Percentiles rank a stretch among this genome's conserved stretches.
Evolutionary conservation across 1,284 basidiomycete genomes (phyloP).

Genomic region (Leccinum griseonigrum): DNA sequence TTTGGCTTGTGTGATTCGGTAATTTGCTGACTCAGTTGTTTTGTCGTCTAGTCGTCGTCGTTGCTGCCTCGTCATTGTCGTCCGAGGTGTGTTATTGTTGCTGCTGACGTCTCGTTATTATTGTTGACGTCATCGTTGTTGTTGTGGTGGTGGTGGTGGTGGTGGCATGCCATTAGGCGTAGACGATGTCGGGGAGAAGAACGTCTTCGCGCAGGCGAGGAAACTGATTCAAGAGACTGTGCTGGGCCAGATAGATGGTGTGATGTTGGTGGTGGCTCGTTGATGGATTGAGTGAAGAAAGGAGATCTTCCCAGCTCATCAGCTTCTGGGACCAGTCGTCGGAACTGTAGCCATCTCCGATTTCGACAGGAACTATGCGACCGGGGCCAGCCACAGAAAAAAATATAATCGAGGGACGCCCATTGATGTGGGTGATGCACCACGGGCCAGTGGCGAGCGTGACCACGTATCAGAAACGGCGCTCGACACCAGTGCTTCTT

Average conservation of each 20-base stretch:
- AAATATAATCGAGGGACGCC: slow-evolving; percentile 67
- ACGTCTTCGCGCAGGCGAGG: slow-evolving; percentile 76
- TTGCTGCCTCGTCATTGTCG: no score
- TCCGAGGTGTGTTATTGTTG: no score
- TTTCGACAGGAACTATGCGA: slow-evolving; percentile 87
- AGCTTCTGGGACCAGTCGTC: slow-evolving; percentile 83
- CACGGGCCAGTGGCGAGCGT: slow-evolving; percentile 69
- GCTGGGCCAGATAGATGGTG: slow-evolving; percentile 87
- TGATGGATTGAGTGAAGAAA: slow-evolving; percentile 51
- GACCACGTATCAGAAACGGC: slow-evolving; percentile 76
- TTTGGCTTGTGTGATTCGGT: no score
- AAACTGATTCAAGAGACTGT: slow-evolving; percentile 84
- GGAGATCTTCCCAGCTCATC: slow-evolving; percentile 77
- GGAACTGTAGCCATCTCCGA: slow-evolving; percentile 82
- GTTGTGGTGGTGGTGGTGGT: no score
- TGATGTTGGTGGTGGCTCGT: slow-evolving; percentile 30
- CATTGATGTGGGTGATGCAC: slow-evolving; percentile 60
- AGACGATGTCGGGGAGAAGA: slow-evolving; percentile 84
- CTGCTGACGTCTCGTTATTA: no score
- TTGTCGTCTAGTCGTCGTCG: no score
- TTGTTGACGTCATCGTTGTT: no score
- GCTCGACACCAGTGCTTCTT: slow-evolving; percentile 36
- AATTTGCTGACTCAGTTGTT: no score
- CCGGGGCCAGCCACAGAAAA: slow-evolving; percentile 67
- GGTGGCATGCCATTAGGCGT: slow-evolving; percentile 39